These are phyloP conservation scores for Botryobasidium botryosum DNA, from an alignment of 768 basidiomycete genomes.

Conservation along the genomic window DNA sequence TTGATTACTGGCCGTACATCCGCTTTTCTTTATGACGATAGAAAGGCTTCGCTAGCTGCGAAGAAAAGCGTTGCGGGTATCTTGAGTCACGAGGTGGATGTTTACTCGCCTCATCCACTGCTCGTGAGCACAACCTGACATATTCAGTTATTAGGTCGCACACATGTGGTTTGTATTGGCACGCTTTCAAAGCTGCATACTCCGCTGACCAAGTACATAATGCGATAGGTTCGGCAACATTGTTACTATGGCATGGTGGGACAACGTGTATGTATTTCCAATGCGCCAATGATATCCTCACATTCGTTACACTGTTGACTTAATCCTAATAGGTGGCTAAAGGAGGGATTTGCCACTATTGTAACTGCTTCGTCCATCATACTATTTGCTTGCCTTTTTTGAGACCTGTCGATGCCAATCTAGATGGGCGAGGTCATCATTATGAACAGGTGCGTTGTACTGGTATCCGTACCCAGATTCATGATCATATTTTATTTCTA, in stretches of 20 bases:
- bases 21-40: constrained; percentile 59
- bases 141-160: constrained; percentile 2
- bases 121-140: background rate
- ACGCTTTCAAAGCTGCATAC: too few relatives aligned
- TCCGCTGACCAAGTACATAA: too few relatives aligned
- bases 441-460: constrained; percentile 36
- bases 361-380: constrained; percentile 23
- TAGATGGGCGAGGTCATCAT: constrained; percentile 83
- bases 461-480: background rate
- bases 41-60: constrained; percentile 47
- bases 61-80: constrained; percentile 59
- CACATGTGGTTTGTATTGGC: constrained; percentile 12
- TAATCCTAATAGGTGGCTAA: too few relatives aligned
- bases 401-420: background rate
- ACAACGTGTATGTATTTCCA: too few relatives aligned
- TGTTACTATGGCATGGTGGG: constrained; percentile 72
- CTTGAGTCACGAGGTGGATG: constrained; percentile 81
- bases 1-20: constrained; percentile 76
- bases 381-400: background rate
- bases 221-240: too few relatives aligned
- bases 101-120: constrained; percentile 29
- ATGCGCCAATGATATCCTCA: too few relatives aligned
- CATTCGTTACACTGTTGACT: too few relatives aligned
- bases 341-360: constrained; percentile 51
- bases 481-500: background rate